Percentiles rank a stretch among this genome's conserved stretches.
phyloP scores from a whole-genome alignment of 2,329 filamentous ascomycete species.

The Phyllosticta citriasiana region DNA sequence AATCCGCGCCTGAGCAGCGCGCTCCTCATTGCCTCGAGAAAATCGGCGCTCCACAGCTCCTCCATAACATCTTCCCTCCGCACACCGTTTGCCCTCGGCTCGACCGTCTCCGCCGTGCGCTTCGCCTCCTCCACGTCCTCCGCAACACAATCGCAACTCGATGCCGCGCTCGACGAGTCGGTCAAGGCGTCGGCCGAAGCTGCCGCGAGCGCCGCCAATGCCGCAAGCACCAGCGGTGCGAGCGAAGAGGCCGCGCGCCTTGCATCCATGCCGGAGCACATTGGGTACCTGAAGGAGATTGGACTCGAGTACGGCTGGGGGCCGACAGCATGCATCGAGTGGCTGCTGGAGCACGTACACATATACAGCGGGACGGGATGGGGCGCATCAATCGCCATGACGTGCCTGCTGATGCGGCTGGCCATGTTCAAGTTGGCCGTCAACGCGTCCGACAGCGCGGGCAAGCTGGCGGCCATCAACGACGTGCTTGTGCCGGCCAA shows the following conservation, averaged over 20 bases:
- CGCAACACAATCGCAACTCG: conserved; percentile 10
- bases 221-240: background rate
- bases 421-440: conserved; percentile 57
- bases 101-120: conserved; percentile 1
- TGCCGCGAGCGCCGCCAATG: conserved; percentile 4
- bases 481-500: conserved; percentile 48
- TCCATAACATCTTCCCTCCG: background rate
- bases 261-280: conserved; percentile 57
- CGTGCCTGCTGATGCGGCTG: conserved; percentile 55
- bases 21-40: background rate
- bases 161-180: conserved; percentile 11
- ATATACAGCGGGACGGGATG: conserved; percentile 67
- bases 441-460: conserved; percentile 49
- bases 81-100: background rate
- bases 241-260: conserved; percentile 20
- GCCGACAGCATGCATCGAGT: conserved; percentile 63
- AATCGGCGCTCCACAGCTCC: background rate
- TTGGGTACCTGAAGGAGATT: conserved; percentile 73
- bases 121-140: conserved; percentile 8
- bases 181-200: conserved; percentile 4
- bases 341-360: conserved; percentile 71
- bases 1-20: background rate
- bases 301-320: conserved; percentile 86
- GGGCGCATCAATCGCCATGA: conserved; percentile 63
- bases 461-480: conserved; percentile 52